Conservation (phyloP, 1,284 basidiomycete species). For the Microbotryum saponariae region DNA sequence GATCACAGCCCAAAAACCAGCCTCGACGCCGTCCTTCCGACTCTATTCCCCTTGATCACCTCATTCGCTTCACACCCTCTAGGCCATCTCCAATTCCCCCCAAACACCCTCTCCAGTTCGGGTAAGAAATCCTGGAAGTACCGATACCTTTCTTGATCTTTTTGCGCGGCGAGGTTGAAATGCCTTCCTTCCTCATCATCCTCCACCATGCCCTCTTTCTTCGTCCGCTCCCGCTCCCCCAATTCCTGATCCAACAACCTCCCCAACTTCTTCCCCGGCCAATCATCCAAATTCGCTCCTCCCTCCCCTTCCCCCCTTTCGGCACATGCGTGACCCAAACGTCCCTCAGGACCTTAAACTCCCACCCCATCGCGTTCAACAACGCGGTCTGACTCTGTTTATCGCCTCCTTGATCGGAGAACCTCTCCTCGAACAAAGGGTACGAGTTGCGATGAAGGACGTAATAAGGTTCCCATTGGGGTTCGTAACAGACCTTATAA, state of each 20-base stretch:
- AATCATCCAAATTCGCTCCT: too few relatives aligned
- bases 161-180: constrained; percentile 16
- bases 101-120: constrained; percentile 9
- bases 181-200: constrained; percentile 4
- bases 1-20: constrained; percentile 13
- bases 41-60: not conserved
- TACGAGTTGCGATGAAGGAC: constrained; percentile 16
- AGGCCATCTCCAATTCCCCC: constrained; percentile 14
- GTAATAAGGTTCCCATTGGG: constrained; percentile 29
- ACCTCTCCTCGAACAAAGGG: constrained; percentile 25
- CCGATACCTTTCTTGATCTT: constrained; percentile 13
- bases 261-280: too few relatives aligned
- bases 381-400: constrained; percentile 20
- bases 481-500: constrained; percentile 18
- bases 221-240: not conserved
- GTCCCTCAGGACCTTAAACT: constrained; percentile 9
- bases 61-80: constrained; percentile 6
- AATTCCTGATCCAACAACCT: not conserved
- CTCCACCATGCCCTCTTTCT: not conserved
- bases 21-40: constrained; percentile 9
- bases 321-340: constrained; percentile 16
- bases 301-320: not conserved
- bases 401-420: constrained; percentile 27
- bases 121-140: constrained; percentile 25
- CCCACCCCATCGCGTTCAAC: constrained; percentile 22